Conservation (phyloP, 345 rosid species). For the Populus tremula region DNA sequence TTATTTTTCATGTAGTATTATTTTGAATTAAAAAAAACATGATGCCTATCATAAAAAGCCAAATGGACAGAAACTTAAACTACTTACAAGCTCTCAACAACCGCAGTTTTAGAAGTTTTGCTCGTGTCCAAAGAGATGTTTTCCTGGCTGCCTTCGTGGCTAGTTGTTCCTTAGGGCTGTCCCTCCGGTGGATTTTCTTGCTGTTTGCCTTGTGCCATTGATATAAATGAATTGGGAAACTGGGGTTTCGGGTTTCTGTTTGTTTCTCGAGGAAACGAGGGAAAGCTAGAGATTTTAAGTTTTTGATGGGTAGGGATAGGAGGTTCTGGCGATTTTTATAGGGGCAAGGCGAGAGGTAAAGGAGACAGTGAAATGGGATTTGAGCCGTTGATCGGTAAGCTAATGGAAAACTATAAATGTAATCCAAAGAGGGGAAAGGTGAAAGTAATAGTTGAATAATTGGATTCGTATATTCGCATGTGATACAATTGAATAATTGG, state of each 20-base stretch:
- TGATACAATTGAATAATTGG: too few species aligned
- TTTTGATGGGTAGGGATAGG: not conserved
- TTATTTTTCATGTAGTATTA: too few species aligned
- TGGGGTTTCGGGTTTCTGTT: not conserved
- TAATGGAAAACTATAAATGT: slow-evolving; percentile 16
- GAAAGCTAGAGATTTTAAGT: too few species aligned
- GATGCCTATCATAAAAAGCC: too few species aligned
- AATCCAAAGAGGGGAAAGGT: slow-evolving; percentile 10
- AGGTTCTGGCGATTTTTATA: slow-evolving; percentile 6
- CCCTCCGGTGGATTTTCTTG: slow-evolving; percentile 24
- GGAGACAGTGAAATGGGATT: not conserved
- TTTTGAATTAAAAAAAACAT: too few species aligned
- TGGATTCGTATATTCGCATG: too few species aligned
- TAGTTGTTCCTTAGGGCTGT: slow-evolving; percentile 23
- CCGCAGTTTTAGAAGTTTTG: too few species aligned
- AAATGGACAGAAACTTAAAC: too few species aligned
- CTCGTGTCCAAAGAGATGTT: not conserved
- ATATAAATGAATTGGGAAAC: not conserved
- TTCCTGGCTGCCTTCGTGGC: slow-evolving; percentile 19
- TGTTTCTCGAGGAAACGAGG: not conserved
- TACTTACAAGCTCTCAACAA: too few species aligned
- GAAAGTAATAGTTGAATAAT: too few species aligned
- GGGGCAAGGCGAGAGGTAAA: too few species aligned
- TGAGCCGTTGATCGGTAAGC: not conserved
- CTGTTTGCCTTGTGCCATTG: slow-evolving; percentile 29